Conservation (phyloP, 495 filamentous ascomycete genomes). For the Penicillium lividum region DNA sequence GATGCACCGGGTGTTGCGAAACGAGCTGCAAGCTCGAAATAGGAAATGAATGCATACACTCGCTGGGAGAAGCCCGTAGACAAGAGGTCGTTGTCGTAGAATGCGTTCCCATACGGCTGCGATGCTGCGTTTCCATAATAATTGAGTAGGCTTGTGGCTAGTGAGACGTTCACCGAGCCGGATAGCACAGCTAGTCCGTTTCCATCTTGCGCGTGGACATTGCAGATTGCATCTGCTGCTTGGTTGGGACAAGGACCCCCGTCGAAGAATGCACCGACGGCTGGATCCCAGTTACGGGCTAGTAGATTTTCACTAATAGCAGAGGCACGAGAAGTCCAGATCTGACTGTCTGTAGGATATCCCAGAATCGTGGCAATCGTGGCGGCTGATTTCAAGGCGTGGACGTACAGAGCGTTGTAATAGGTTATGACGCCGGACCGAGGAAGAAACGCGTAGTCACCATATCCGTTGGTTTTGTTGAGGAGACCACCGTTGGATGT, state of each 20-base stretch:
- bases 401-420: conserved; percentile 50
- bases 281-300: conserved; percentile 32
- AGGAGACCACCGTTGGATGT: conserved; percentile 33
- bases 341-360: conserved; percentile 27
- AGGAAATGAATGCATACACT: conserved; percentile 54
- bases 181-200: conserved; percentile 44
- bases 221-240: conserved; percentile 18
- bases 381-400: conserved; percentile 43
- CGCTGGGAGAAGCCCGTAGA: conserved; percentile 35
- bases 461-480: conserved; percentile 40
- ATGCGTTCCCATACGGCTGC: conserved; percentile 44
- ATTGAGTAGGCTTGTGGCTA: conserved; percentile 29
- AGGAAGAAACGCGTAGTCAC: conserved; percentile 51
- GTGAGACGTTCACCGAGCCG: conserved; percentile 31
- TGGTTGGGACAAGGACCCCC: conserved; percentile 21
- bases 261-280: conserved; percentile 44
- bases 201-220: conserved; percentile 49
- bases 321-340: conserved; percentile 38
- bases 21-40: conserved; percentile 49
- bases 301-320: conserved; percentile 33
- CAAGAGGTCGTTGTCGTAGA: conserved; percentile 45
- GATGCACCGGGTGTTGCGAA: conserved; percentile 33
- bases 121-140: conserved; percentile 34
- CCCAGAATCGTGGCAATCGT: conserved; percentile 34
- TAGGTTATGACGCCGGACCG: conserved; percentile 47